Base-by-base conservation (phyloP, 495 filamentous ascomycete species). In the Evansstolkia leycettana region DNA sequence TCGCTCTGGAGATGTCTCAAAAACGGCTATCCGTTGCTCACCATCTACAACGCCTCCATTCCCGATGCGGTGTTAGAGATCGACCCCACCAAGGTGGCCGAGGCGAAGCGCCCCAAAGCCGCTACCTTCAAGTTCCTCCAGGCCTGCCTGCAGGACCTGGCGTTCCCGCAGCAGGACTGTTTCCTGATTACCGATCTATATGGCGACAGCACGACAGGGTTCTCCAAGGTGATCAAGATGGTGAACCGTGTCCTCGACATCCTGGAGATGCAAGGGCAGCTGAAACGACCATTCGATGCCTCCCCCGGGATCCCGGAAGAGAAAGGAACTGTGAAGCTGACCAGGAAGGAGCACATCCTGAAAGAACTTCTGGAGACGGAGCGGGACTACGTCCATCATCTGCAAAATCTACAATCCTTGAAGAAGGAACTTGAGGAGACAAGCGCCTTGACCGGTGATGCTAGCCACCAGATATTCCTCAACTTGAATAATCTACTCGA, bases 361-460 rank as follows among this genome's bases (percentile, higher is more conserved):
- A 75, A 81, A 45, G 90, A 98, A 52, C 60, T 98, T 31, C 76
- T 98, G 31, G 82, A 84, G 45, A 96, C 89, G 3, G 90, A 98
- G 54, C 79, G 90, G 27, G 92, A 94, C 52, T 98, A 98, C 43
- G 92, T 96, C n/a, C 89, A 96, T 48, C 88, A 96, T 62, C 66
- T 98, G 17, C 89, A 96, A 50, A 87, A 88, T 42, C 58, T 98
- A 12, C 88, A 96, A 50, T 80, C 87, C 34, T 73, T 96, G 38
- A 95, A 95, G 65, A 90, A 84, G 47, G 75, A 77, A 17, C 63
- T 96, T 20, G 85, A 95, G 48, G 77, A 88, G 46, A 84, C 81
- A 31, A 85, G 86, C 27, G 73, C 85, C 24, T 75, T 96, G 40
- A 77, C 86, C 3, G 88, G 90, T 33, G 92, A 98, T 56, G 72